Base-by-base conservation (phyloP, 352 stramenopile species). In the Globisporangium perplexum region DNA sequence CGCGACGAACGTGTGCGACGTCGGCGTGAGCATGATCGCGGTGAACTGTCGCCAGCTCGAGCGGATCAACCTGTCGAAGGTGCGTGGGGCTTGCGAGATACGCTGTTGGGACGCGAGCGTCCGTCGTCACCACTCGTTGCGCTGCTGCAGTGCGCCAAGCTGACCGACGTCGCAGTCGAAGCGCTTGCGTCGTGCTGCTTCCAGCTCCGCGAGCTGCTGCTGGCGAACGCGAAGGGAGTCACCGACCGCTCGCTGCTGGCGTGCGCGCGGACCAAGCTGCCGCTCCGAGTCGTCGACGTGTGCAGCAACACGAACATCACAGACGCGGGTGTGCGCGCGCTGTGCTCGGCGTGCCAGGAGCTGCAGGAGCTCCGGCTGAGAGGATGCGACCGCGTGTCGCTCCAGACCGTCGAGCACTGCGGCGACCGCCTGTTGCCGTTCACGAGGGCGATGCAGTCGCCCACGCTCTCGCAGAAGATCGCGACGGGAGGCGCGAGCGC, bases 261-360 rank as follows among this genome's bases (percentile, higher is more conserved):
- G 10, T 69, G 71, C 11, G 80, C 73, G 11, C 39, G 61, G 14
- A 73, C 76, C 1, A 62, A 71, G 11, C 59, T 86, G 0, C 69
- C 75, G 5, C 46, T 91, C 15, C 56, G 60, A 23, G 26, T 64
- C 0, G 12, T 91, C 1, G 80, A 90, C 41, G 50, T 91, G 8
- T 76, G 54, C 52, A 77, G 71, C 30, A 88, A 91, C 53, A 73
- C 62, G 2, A 74, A 68, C 46, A 72, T 91, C 59, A 86, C 73
- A 0, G 75, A 88, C 46, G 53, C 51, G 6, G 80, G 75, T 0
- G n/a, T 91, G 0, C 41, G 59, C 7, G 56, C 57, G 1, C 52
- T 91, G 4, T 67, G 65, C 14, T 44, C 59, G 0, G 55, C 53
- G 0, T 88, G 80, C 31, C 71, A 77, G 33, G 46, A 62, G 23